Evolutionary conservation across 371 early-diverging fungal species (phyloP), one percentile per base, ranked within the genome.

Genomic region (Paramicrosporidium saccamoebae): DNA sequence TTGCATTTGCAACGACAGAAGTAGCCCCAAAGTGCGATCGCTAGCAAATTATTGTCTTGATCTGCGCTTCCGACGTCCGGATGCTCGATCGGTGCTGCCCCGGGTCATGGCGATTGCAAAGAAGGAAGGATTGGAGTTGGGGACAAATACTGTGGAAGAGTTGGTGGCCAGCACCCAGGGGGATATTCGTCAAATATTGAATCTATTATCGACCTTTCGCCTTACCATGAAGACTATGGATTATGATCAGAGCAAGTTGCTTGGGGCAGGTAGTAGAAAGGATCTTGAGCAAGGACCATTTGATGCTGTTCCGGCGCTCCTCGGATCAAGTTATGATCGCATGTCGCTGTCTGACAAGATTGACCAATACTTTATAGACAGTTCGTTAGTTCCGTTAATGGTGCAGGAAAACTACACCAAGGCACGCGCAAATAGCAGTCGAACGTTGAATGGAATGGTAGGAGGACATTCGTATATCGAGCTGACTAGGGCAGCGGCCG

Each of bases 181-280:
- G 14, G 99, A 99, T 46, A 73, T 99, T 29, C 71, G 99, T n/a
- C 98, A 98, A 47, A 63, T 92, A 22, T 52, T 97, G 21, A 95
- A 92, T 41, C 55, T 78, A 26, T 35, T 99, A 22, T 79, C 90
- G 2, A 68, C 72, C 4, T 86, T 71, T 37, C 51, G 67, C 16
- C 39, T 82, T 10, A 43, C 46, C 5, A 40, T 52, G 25, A 35
- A 42, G 6, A 40, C 38, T 1, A 60, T 95, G 58, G 39, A 47
- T 14, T 82, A 58, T 31, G 72, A 82, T 30, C 55, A 75, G 25
- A 64, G 75, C 14, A 72, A 73, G 26, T 37, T 34, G 10, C 43
- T 68, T 17, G 7, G 27, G 7, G 16, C 13, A 13, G 10, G n/a
- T 27, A 46, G 50, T 35, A 34, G 71, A 42, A 98, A 95, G 42